Percentiles rank a stretch among this genome's conserved stretches.
These are phyloP conservation scores for Magnolia changhungtana DNA, from an alignment of 164 flowering plant genomes.

Conservation along the genomic window DNA sequence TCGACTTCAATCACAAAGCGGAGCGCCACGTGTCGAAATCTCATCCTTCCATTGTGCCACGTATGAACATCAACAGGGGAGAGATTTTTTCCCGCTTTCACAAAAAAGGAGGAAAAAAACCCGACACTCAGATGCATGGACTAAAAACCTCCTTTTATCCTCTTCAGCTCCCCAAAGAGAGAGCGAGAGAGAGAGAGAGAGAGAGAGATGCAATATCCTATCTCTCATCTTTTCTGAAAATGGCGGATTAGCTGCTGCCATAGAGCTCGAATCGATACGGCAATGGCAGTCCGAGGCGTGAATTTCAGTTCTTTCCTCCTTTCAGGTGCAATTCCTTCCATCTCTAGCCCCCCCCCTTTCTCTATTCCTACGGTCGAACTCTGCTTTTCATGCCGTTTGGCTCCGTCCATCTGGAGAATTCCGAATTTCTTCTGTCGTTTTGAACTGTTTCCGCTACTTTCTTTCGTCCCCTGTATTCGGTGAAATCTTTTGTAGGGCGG, in stretches of 20 bases:
- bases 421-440: no score
- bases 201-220: neutral
- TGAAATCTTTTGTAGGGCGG: no score
- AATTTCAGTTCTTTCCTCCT: slow-evolving; percentile 55
- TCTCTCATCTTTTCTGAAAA: neutral
- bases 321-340: slow-evolving; percentile 43
- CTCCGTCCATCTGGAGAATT: neutral
- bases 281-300: slow-evolving; percentile 68
- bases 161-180: neutral
- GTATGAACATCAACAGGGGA: neutral
- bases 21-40: slow-evolving; percentile 39
- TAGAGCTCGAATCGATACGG: neutral
- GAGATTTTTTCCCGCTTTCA: slow-evolving; percentile 18
- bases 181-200: neutral
- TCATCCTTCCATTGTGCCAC: neutral
- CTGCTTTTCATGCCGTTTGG: neutral
- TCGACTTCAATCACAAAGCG: slow-evolving; percentile 19
- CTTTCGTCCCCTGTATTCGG: no score
- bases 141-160: slow-evolving; percentile 21
- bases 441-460: neutral
- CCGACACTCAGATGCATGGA: neutral
- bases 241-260: neutral
- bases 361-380: no score
- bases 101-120: neutral
- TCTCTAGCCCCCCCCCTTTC: neutral